phyloP scores from a whole-genome alignment of 2,329 filamentous ascomycete species.

The Talaromyces sp. region DNA sequence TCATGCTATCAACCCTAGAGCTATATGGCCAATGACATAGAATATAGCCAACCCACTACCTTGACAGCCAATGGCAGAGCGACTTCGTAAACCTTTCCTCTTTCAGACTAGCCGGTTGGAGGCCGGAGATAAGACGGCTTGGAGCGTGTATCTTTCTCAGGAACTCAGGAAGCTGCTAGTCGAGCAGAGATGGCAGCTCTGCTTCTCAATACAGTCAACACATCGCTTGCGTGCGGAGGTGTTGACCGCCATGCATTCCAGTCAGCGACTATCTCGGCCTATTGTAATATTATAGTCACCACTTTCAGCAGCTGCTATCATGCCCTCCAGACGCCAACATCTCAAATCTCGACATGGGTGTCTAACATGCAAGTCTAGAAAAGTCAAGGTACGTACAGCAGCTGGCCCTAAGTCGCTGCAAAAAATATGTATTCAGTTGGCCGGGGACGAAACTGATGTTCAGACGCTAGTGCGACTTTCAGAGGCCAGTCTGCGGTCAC shows the following conservation, averaged over 20 bases:
- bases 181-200: background rate
- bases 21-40: background rate
- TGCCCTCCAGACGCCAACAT: slow-evolving; percentile 17
- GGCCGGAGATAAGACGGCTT: background rate
- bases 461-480: slow-evolving; percentile 10
- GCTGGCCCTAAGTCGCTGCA: too few species aligned
- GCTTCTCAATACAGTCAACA: background rate
- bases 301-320: background rate
- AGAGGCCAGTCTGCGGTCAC: slow-evolving; percentile 15
- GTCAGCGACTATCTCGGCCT: background rate
- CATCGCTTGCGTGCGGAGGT: background rate
- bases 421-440: background rate
- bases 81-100: slow-evolving; percentile 2
- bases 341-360: slow-evolving; percentile 17
- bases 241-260: background rate
- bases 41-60: background rate
- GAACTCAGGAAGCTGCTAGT: background rate
- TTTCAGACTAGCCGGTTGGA: background rate
- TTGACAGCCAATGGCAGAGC: background rate
- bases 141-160: background rate
- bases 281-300: background rate
- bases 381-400: slow-evolving; percentile 12
- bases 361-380: slow-evolving; percentile 13
- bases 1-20: background rate
- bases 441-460: background rate